A percentile compares a stretch with the other conserved stretches of the same genome.
Conservation (phyloP, 2,329 filamentous ascomycete genomes). For the Scopulariopsis brevicaulis region DNA sequence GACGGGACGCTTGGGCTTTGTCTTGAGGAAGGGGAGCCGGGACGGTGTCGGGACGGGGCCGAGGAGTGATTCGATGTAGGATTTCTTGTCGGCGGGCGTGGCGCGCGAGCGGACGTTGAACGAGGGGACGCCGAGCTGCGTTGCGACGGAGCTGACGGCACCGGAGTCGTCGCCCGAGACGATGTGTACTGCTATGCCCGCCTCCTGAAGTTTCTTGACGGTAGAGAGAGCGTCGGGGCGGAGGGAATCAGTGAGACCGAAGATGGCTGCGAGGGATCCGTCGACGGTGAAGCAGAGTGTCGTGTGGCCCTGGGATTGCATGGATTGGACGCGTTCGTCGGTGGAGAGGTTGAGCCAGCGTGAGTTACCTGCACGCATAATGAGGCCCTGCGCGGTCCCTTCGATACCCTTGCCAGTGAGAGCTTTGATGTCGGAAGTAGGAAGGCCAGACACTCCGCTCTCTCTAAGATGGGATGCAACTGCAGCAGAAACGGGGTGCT, state of each 20-base stretch:
- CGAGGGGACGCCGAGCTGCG: constrained; percentile 24
- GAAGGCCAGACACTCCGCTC: background rate
- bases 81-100: constrained; percentile 32
- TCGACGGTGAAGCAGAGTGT: constrained; percentile 34
- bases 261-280: constrained; percentile 23
- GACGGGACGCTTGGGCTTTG: background rate
- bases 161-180: constrained; percentile 41
- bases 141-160: constrained; percentile 29
- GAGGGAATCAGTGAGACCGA: constrained; percentile 32
- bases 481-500: background rate
- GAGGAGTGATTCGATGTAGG: constrained; percentile 26
- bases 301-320: constrained; percentile 25
- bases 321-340: constrained; percentile 17
- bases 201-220: constrained; percentile 21
- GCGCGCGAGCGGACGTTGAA: constrained; percentile 27
- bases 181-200: constrained; percentile 31
- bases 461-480: background rate
- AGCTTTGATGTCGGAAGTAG: constrained; percentile 4
- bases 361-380: constrained; percentile 36
- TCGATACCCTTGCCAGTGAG: background rate
- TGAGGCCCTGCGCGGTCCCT: constrained; percentile 7
- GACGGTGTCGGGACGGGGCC: background rate
- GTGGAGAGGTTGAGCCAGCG: constrained; percentile 29
- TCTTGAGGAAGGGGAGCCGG: background rate
- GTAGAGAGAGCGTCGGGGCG: constrained; percentile 27